Base-by-base conservation (phyloP, 2,329 filamentous ascomycete species). In the Teratosphaeriaceae sp. region DNA sequence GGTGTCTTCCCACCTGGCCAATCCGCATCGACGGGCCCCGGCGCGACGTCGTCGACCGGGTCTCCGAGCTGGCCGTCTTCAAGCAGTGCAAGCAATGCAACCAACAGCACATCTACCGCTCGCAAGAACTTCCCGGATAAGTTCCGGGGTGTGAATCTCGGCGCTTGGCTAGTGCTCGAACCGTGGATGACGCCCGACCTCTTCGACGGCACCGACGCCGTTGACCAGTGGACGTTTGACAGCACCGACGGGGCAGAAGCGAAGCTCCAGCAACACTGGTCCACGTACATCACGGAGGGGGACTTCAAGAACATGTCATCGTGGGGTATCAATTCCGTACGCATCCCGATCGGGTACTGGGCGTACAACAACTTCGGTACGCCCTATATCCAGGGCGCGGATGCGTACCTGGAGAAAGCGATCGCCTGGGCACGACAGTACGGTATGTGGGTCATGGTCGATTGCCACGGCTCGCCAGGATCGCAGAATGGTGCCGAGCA, bases 291-390 rank as follows among this genome's bases (percentile, higher is more conserved):
- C 46, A 69, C 61, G 4, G 57, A 70, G 47, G 50, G 52, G 2
- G 67, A 71, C 43, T 62, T 71, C 46, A 47, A 59, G 18, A 57
- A 63, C 33, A 68, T 71, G 29, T 56, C 56, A 15, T 50, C 52
- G 1, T 61, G 56, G 50, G 61, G 63, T 3, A 51, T 65, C 42
- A 65, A 64, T 40, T 55, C 59, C 42, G 31, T 76, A 7, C 65
- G 73, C 24, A 73, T 76, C 26, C 72, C 72, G 2, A 68, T 75
- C 42, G 71, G 71, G 21, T 76, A 72, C 55, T 76, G 73, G 73
- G 70, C 72, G 12, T 73, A 70, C 43, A 56, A 65, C 34, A 64
- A 67, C 24, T 55, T 62, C 18, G 53, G 58, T 5, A 67, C 64
- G 24, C 64, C 68, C 1, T 75, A 74, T 54, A 62, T 65, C 7